Conservation (phyloP, 345 rosid species). For the Dimocarpus longan region DNA sequence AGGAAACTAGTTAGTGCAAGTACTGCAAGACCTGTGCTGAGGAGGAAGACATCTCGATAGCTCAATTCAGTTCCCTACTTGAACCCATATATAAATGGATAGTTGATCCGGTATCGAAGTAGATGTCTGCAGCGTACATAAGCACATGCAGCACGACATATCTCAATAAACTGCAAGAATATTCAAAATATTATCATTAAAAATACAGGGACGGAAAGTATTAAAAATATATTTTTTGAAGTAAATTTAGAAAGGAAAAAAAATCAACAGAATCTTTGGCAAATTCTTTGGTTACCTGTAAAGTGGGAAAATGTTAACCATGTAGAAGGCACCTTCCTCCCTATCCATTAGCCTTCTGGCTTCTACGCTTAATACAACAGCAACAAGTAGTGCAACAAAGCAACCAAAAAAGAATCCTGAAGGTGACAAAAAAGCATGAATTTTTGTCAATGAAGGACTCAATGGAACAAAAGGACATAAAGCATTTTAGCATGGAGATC, state of each 20-base stretch:
- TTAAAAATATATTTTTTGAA: neutral
- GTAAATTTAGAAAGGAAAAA: neutral
- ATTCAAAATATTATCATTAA: constrained; percentile 12
- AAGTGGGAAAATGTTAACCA: constrained; percentile 71
- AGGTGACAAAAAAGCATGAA: constrained; percentile 9
- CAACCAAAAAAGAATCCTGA: constrained; percentile 74
- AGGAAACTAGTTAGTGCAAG: constrained; percentile 57
- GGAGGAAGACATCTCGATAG: constrained; percentile 63
- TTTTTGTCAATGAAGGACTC: neutral
- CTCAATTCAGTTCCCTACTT: constrained; percentile 71
- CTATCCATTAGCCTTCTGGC: constrained; percentile 47
- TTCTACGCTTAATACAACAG: constrained; percentile 56
- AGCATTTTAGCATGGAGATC: neutral
- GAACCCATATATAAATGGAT: constrained; percentile 71
- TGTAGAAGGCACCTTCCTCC: constrained; percentile 49
- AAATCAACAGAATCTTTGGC: constrained; percentile 1
- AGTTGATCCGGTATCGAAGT: constrained; percentile 67
- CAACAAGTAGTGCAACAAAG: constrained; percentile 54
- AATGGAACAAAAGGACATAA: neutral
- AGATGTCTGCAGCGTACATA: constrained; percentile 55
- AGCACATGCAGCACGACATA: constrained; percentile 65
- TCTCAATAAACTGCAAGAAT: constrained; percentile 63
- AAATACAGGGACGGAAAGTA: neutral
- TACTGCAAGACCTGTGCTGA: constrained; percentile 63
- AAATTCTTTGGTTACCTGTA: constrained; percentile 51